Conservation (phyloP, 2,329 filamentous ascomycete species). For the Eurotiales sp. region DNA sequence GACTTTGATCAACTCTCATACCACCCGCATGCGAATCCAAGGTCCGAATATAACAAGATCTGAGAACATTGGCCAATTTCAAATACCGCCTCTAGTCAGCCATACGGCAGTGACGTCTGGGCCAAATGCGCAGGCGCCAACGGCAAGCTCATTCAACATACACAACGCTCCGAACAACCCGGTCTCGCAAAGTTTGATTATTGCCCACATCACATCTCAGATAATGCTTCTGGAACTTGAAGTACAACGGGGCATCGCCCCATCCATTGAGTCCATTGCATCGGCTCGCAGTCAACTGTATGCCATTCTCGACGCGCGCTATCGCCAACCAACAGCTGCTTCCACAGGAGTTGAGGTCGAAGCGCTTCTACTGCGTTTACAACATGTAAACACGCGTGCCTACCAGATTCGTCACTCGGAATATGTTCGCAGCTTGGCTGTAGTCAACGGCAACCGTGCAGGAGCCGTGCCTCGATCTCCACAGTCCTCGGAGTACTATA, state of each 20-base stretch:
- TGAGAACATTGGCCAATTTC: background rate
- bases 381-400: slow-evolving; percentile 28
- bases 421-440: background rate
- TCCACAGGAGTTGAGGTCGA: slow-evolving; percentile 25
- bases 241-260: slow-evolving; percentile 24
- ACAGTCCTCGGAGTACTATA: slow-evolving; percentile 25
- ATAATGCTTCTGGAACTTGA: slow-evolving; percentile 27
- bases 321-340: slow-evolving; percentile 20
- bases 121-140: background rate
- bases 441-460: background rate
- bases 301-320: slow-evolving; percentile 30
- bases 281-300: slow-evolving; percentile 28
- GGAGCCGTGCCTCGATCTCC: background rate
- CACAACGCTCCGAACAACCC: background rate
- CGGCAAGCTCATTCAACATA: background rate
- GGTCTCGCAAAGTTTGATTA: slow-evolving; percentile 3
- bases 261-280: slow-evolving; percentile 30
- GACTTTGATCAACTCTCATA: slow-evolving; percentile 5
- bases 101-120: background rate
- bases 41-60: background rate
- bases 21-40: slow-evolving; percentile 1
- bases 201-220: slow-evolving; percentile 8
- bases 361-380: slow-evolving; percentile 27
- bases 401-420: slow-evolving; percentile 26
- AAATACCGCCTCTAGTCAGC: background rate